A percentile compares a stretch with the other conserved stretches of the same genome.
Conservation (phyloP, 1,284 basidiomycete genomes). For the Leccinum pseudoinsigne region DNA sequence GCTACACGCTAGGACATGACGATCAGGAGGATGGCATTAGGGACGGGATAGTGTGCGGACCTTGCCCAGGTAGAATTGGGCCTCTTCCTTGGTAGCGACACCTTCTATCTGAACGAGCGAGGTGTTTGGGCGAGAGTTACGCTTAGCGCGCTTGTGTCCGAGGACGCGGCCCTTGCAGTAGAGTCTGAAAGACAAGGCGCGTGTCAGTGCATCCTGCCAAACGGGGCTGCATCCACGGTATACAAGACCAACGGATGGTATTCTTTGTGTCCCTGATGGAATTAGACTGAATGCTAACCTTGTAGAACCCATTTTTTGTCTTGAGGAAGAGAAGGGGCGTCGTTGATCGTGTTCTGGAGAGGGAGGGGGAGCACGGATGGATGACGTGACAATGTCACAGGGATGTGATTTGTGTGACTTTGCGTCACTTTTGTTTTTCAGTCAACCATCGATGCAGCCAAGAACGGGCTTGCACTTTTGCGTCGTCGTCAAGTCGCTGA, state of each 20-base stretch:
- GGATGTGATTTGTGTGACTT: slow-evolving; percentile 21
- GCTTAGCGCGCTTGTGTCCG: slow-evolving; percentile 98
- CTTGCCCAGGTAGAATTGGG: slow-evolving; percentile 99
- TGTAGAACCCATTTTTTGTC: slow-evolving; percentile 70
- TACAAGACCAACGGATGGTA: slow-evolving; percentile 29
- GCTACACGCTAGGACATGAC: slow-evolving; percentile 75
- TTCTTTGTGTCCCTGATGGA: slow-evolving; percentile 13
- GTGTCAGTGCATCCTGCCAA: slow-evolving; percentile 23
- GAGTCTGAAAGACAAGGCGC: slow-evolving; percentile 56
- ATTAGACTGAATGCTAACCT: slow-evolving; percentile 50
- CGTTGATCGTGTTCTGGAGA: slow-evolving; percentile 24
- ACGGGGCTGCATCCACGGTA: slow-evolving; percentile 27
- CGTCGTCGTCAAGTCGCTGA: slow-evolving; percentile 22
- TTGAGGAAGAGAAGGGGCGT: slow-evolving; percentile 44
- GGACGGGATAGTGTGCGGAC: slow-evolving; percentile 46
- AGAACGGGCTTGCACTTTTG: slow-evolving; percentile 28
- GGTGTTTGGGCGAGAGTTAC: slow-evolving; percentile 94
- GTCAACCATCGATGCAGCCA: slow-evolving; percentile 31
- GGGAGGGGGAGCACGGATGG: slow-evolving; percentile 9
- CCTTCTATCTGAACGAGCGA: slow-evolving; percentile 98
- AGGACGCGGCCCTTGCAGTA: slow-evolving; percentile 98
- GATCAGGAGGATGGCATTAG: neutral
- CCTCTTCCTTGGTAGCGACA: slow-evolving; percentile 91
- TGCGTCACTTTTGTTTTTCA: slow-evolving; percentile 9
- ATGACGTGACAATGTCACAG: slow-evolving; percentile 33